phyloP scores from a whole-genome alignment of 176 grass and related monocot genomes.

The Miscanthus lutarioriparius region DNA sequence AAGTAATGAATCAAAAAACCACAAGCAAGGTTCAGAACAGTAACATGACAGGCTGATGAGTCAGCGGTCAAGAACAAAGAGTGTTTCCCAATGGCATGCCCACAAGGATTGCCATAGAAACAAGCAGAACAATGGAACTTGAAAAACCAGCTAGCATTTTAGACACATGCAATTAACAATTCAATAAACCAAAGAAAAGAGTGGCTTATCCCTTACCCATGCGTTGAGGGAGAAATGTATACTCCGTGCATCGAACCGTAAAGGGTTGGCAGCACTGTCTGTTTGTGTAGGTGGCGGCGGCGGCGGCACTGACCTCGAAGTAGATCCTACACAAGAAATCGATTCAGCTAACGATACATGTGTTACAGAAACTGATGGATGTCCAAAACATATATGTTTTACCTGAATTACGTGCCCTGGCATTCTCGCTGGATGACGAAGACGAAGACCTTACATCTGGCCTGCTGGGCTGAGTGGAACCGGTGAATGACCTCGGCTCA shows the following conservation, averaged over 20 bases:
- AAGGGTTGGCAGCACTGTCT: constrained; percentile 42
- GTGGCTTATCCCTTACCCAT: constrained; percentile 58
- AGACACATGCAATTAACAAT: not conserved
- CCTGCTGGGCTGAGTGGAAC: constrained; percentile 47
- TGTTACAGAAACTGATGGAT: not conserved
- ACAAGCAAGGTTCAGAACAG: not conserved
- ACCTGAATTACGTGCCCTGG: constrained; percentile 67
- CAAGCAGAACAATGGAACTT: not conserved
- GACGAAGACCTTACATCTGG: constrained; percentile 64
- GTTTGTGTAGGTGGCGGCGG: constrained; percentile 27
- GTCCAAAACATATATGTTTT: not conserved
- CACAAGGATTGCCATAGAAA: not conserved
- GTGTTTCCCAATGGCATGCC: not conserved
- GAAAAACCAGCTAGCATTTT: not conserved
- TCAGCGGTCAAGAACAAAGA: not conserved
- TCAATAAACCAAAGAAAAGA: not conserved
- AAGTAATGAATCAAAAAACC: not conserved
- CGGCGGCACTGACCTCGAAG: constrained; percentile 37
- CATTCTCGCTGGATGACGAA: constrained; percentile 45
- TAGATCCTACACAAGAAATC: constrained; percentile 51
- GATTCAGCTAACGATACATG: constrained; percentile 7
- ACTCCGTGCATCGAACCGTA: constrained; percentile 60
- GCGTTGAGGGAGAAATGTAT: constrained; percentile 90
- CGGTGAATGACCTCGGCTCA: constrained; percentile 55
- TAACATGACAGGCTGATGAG: not conserved